Percentiles rank a stretch among this genome's conserved stretches.
Conservation (phyloP, 1,139 yeast species). For the Hemisphaericaspora xylofermentans region DNA sequence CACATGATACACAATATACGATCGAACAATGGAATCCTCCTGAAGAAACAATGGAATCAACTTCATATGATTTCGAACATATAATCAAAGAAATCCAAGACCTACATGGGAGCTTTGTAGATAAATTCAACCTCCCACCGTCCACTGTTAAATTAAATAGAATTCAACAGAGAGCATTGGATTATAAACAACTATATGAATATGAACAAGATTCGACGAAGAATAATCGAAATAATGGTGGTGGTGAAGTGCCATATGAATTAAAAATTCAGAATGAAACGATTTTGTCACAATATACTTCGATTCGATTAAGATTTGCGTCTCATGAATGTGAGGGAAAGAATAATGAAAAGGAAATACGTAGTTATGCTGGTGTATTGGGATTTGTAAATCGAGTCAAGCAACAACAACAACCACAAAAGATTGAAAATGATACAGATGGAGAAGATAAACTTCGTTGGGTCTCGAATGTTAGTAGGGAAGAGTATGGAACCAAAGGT, state of each 20-base stretch:
- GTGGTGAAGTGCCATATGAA: constrained; percentile 16
- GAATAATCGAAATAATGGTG: background rate
- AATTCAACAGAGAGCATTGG: constrained; percentile 38
- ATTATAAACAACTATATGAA: constrained; percentile 32
- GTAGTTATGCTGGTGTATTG: constrained; percentile 17
- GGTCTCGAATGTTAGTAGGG: background rate
- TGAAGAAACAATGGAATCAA: background rate
- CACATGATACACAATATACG: constrained; percentile 13
- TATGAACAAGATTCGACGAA: constrained; percentile 16
- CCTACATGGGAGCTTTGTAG: constrained; percentile 33
- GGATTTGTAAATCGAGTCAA: constrained; percentile 18
- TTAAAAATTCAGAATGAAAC: constrained; percentile 41
- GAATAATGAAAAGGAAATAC: constrained; percentile 11
- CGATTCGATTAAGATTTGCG: constrained; percentile 38
- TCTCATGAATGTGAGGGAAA: constrained; percentile 14
- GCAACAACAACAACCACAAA: background rate
- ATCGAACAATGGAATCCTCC: constrained; percentile 11
- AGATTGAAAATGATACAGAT: background rate
- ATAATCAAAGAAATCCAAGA: constrained; percentile 33
- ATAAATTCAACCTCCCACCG: constrained; percentile 19
- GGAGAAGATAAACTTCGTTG: background rate
- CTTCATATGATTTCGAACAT: constrained; percentile 16
- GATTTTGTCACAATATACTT: constrained; percentile 36
- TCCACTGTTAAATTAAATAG: constrained; percentile 20
- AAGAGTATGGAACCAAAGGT: background rate